Conservation (phyloP, 805 yeast species). For the Blastobotrys americana region DNA sequence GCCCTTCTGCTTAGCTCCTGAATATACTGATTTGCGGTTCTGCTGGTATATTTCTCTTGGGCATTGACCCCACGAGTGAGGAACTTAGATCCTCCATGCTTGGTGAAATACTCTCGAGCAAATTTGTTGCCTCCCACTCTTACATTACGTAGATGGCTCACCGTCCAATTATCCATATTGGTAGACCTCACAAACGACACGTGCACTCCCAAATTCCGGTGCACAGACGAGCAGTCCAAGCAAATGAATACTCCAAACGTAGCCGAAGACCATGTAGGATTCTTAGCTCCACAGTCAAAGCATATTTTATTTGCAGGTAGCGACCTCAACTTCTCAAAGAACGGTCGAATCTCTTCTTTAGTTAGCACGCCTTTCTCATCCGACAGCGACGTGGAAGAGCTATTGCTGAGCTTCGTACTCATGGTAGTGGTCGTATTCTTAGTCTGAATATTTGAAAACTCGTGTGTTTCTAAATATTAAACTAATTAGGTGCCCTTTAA, state of each 20-base stretch:
- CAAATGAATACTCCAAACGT: constrained; percentile 92
- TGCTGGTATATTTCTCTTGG: constrained; percentile 69
- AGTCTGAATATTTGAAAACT: too few species aligned
- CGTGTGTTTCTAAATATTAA: too few species aligned
- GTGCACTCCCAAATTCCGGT: constrained; percentile 93
- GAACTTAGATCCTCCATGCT: constrained; percentile 77
- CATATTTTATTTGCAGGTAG: constrained; percentile 72
- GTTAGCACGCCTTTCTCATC: constrained; percentile 24
- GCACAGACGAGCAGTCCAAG: constrained; percentile 91
- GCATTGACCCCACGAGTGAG: constrained; percentile 55
- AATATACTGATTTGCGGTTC: constrained; percentile 73
- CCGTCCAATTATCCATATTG: constrained; percentile 89
- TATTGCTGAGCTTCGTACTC: not conserved
- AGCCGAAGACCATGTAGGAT: constrained; percentile 98
- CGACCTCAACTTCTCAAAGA: constrained; percentile 57
- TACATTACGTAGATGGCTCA: constrained; percentile 82
- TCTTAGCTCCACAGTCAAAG: constrained; percentile 89
- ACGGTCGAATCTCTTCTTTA: constrained; percentile 59
- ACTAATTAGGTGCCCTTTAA: too few species aligned
- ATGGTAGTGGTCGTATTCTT: too few species aligned
- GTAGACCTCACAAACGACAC: constrained; percentile 91
- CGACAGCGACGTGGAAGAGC: constrained; percentile 4
- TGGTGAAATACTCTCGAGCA: constrained; percentile 74
- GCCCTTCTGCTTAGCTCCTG: constrained; percentile 69
- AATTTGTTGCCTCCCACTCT: constrained; percentile 88